Percentiles rank a stretch among this genome's conserved stretches.
Conservation (phyloP, 2,329 filamentous ascomycete genomes). For the Thelonectria discophora region DNA sequence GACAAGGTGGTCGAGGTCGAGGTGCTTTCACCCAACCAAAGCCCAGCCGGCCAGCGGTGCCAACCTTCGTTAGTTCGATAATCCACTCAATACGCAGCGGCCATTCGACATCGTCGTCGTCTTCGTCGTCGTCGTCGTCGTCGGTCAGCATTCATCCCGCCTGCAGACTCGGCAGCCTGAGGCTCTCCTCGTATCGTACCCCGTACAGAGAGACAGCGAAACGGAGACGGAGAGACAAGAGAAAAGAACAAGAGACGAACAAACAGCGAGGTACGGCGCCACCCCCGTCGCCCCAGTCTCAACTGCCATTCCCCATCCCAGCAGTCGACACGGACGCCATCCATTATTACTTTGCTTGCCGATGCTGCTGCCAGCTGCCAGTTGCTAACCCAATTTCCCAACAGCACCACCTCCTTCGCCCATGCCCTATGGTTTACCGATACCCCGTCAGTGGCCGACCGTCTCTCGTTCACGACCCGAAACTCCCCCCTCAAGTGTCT, state of each 20-base stretch:
- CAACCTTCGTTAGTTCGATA: conserved; percentile 12
- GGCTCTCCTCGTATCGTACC: conserved; percentile 5
- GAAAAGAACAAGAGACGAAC: conserved; percentile 1
- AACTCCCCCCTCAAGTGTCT: conserved; percentile 34
- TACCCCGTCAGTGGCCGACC: conserved; percentile 34
- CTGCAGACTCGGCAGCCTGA: conserved; percentile 22
- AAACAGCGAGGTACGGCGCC: conserved; percentile 1
- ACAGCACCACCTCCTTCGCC: conserved; percentile 34
- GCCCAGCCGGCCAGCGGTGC: background rate
- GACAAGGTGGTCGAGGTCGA: conserved; percentile 15
- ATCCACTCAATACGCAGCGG: conserved; percentile 12
- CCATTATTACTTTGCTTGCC: conserved; percentile 1
- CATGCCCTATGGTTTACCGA: conserved; percentile 41
- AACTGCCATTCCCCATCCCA: conserved; percentile 13
- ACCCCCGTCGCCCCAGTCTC: conserved; percentile 7
- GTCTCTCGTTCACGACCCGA: conserved; percentile 39
- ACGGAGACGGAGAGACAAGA: background rate
- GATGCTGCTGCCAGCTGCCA: conserved; percentile 2
- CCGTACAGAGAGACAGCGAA: background rate
- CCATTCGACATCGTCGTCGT: background rate
- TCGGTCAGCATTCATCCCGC: conserved; percentile 20
- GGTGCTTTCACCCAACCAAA: background rate
- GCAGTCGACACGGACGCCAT: conserved; percentile 5
- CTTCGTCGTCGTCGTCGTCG: conserved; percentile 8
- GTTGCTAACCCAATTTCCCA: conserved; percentile 30